Evolutionary conservation across 768 basidiomycete species (phyloP), one percentile per base, ranked within the genome.

Genomic region (Suillus luteus): DNA sequence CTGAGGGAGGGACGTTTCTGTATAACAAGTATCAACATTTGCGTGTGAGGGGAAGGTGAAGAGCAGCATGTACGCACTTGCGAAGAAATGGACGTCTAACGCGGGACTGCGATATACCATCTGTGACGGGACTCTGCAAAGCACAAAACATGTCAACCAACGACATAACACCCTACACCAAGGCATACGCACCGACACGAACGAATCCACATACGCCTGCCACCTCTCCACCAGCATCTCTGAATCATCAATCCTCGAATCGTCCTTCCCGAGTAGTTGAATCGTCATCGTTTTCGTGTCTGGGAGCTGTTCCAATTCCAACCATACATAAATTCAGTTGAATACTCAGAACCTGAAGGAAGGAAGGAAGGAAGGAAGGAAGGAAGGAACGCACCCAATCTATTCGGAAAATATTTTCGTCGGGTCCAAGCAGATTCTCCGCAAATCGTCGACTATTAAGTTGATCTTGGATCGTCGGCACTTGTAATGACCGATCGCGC

Each of bases 211-310:
- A 71, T 93, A 93, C 0, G 84, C 78, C 67, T 92, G 88, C 92
- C 92, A 94, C 46, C 91, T 82, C 5, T 87, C 89, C 12, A 87
- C 89, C 62, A 90, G 75, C 19, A 89, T 87, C 69, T 92, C 91
- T 0, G 89, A 85, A 69, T 93, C 91, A 64, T 92, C 91, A 40
- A 85, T 83, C 64, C 82, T 86, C 14, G 86, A 84, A 69, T 92
- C 91, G 60, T 92, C 92, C 70, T 92, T 93, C 14, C 90, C 90
- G 60, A 92, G 83, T 31, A 93, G 75, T 71, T 93, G 91, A 60
- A 91, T 77, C 0, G 90, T 89, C 77, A 90, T 83, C 38, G 80
- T 84, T 69, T 86, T 91, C 10, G 84, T 80, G 55, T 86, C 84
- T 1, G 87, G 84, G 3, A 90, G 78, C 92, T 93, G 24, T 49